phyloP scores from a whole-genome alignment of 805 yeast species.

The Hagleromyces aurorensis region DNA sequence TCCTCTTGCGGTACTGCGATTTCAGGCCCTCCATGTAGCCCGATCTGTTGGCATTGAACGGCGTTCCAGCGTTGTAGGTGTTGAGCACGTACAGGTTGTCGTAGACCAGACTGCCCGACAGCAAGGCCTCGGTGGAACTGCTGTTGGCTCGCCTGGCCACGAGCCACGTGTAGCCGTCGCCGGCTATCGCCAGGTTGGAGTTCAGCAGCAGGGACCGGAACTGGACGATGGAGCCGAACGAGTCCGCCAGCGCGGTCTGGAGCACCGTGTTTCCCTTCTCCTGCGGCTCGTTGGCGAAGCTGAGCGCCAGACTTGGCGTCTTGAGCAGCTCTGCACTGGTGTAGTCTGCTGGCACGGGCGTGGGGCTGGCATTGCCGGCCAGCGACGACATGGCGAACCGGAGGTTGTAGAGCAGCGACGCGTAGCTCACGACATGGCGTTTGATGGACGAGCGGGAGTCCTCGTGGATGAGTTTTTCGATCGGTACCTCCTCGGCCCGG shows the following conservation, averaged over 20 bases:
- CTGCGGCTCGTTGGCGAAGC: conserved; percentile 27
- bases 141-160: conserved; percentile 42
- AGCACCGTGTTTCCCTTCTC: conserved; percentile 32
- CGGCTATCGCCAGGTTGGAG: conserved; percentile 65
- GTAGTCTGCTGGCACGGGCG: conserved; percentile 17
- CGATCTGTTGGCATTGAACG: conserved; percentile 55
- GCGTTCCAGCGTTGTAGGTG: conserved; percentile 87
- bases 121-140: conserved; percentile 8
- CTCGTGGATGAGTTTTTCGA: conserved; percentile 22
- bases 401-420: conserved; percentile 34
- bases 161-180: conserved; percentile 90
- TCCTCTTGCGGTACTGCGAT: conserved; percentile 17
- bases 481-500: conserved; percentile 19
- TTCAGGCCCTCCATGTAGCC: conserved; percentile 29
- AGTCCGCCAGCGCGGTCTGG: conserved; percentile 41
- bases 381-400: conserved; percentile 32
- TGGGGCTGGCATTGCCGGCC: conserved; percentile 16
- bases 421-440: conserved; percentile 31
- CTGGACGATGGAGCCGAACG: conserved; percentile 73
- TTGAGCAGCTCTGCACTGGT: conserved; percentile 33
- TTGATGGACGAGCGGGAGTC: conserved; percentile 27
- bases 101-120: conserved; percentile 20
- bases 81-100: conserved; percentile 60
- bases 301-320: conserved; percentile 34
- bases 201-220: conserved; percentile 62